These are phyloP conservation scores for Aspergillus ellipticus DNA, from an alignment of 495 filamentous ascomycete species.

Conservation along the genomic window DNA sequence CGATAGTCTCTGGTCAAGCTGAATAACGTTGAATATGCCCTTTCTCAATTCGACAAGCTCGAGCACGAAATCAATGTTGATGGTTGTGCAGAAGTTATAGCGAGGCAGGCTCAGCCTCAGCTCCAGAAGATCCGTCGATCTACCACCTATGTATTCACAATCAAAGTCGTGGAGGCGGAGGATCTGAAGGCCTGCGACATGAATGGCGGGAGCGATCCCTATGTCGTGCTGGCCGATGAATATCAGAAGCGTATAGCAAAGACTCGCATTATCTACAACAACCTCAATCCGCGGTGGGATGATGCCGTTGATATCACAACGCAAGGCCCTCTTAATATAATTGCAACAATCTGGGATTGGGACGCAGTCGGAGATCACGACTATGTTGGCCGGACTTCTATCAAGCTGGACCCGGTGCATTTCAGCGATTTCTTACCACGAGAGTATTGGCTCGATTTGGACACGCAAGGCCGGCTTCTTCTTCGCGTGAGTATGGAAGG, in stretches of 20 bases:
- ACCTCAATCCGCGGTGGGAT: conserved; percentile 95
- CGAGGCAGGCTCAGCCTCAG: conserved; percentile 56
- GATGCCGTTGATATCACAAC: conserved; percentile 96
- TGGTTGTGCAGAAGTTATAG: conserved; percentile 78
- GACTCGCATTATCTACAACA: conserved; percentile 86
- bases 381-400: conserved; percentile 87
- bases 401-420: conserved; percentile 91
- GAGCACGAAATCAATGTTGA: conserved; percentile 93
- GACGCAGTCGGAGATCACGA: conserved; percentile 97
- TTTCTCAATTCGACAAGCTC: conserved; percentile 83
- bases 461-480: conserved; percentile 88
- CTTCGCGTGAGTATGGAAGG: conserved; percentile 97
- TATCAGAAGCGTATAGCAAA: conserved; percentile 97
- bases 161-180: conserved; percentile 99
- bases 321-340: conserved; percentile 83
- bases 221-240: conserved; percentile 94
- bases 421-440: conserved; percentile 93
- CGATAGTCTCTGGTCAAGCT: conserved; percentile 89
- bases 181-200: conserved; percentile 97
- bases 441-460: conserved; percentile 96
- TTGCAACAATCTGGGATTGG: conserved; percentile 98
- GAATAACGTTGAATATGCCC: conserved; percentile 94
- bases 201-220: conserved; percentile 90
- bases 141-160: conserved; percentile 92
- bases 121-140: conserved; percentile 54